phyloP scores from a whole-genome alignment of 176 grass and related monocot genomes.

The Oryza longistaminata region DNA sequence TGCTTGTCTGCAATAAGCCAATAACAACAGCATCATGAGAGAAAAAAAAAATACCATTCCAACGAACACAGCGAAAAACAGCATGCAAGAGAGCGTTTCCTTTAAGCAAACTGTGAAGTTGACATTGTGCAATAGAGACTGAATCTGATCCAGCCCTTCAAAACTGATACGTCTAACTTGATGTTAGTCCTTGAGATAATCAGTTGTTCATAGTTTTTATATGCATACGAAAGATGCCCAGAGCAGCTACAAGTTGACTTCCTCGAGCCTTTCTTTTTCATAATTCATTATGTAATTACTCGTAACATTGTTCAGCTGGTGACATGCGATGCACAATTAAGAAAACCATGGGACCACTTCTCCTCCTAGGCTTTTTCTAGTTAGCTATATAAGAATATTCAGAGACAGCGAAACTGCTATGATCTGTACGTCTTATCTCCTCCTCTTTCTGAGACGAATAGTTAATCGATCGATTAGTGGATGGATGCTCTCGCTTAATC shows the following conservation, averaged over 20 bases:
- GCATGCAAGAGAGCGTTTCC: not conserved
- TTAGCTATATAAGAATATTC: not conserved
- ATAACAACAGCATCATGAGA: not conserved
- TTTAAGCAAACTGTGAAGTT: not conserved
- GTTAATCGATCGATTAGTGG: not conserved
- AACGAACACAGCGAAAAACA: not conserved
- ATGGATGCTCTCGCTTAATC: not conserved
- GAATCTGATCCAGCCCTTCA: not conserved
- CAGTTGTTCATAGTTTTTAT: not conserved
- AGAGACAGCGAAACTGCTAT: not conserved
- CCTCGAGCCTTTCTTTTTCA: not conserved
- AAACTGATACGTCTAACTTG: not conserved
- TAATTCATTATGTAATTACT: not conserved
- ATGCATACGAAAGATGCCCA: not conserved
- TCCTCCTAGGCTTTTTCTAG: not conserved
- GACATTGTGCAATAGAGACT: not conserved
- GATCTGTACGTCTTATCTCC: constrained; percentile 29
- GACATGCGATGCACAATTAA: not conserved
- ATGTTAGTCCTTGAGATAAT: not conserved
- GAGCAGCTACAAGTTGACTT: not conserved
- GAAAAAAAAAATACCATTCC: not conserved
- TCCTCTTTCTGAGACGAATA: not conserved
- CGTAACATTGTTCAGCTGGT: not conserved
- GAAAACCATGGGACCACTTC: not conserved
- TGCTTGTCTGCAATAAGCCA: not conserved